Evolutionary conservation across 352 stramenopile genomes (phyloP), one percentile per base, ranked within the genome.

Genomic region (Phytophthora citricola): DNA sequence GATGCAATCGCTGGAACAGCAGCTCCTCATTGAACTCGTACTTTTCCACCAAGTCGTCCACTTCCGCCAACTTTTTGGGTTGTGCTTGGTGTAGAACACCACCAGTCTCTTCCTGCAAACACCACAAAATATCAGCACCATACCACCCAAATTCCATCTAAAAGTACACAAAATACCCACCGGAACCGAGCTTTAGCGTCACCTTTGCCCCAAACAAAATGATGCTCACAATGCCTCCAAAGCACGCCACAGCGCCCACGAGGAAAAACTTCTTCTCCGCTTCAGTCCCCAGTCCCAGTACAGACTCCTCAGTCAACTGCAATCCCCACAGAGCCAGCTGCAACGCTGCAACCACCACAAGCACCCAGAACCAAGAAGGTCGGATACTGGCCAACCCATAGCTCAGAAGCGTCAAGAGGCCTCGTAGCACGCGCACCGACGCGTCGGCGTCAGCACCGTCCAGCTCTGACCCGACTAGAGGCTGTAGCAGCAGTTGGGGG

Each of bases 1-100:
- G 76, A 48, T 93, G 83, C 50, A 95, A 58, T 7, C 85, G 75
- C 55, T 75, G 73, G 48, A 93, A 95, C 39, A 95, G 60, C 34
- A 94, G 66, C 50, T 95, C 81, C 62, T 95, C 85, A 50, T 94
- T 92, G 27, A 81, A 63, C 41, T 87, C 68, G 59, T 94, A 95
- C 58, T 92, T 92, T 32, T 75, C 68, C 7, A 95, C 46, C 15
- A 93, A 67, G n/a, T 78, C 67, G 20, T 89, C 79, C 29, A 95
- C 75, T 24, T 89, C 66, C 1, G 44, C 34, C 32, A 95, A 63
- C 60, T 95, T 95, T 65, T 48, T 7, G 85, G 81, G 53, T 95
- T 93, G 71, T 93, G 76, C 64, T 89, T 87, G 2, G 55, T 57
- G 64, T 95, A 95, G 62, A 95, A 95, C 22, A 68, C 75, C 43